Base-by-base conservation (phyloP, 1,284 basidiomycete genomes). In the Irpex lacteus region DNA sequence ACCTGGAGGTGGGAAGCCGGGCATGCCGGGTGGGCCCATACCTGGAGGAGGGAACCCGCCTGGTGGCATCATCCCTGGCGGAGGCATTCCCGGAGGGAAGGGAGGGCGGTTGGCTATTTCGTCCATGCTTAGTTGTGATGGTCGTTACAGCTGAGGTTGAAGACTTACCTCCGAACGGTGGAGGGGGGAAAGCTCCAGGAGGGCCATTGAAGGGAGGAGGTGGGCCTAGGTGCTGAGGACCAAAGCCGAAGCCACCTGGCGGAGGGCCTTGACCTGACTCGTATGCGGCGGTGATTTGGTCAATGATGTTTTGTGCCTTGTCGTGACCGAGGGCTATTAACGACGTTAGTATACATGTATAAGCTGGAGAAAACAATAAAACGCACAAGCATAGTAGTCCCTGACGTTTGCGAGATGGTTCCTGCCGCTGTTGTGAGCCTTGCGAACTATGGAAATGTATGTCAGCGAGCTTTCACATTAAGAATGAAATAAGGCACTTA, bases 331-430 rank as follows among this genome's bases (percentile, higher is more conserved):
- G 86, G 3, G 93, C 95, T 96, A 69, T 34, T 26, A 47, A 34
- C 32, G 32, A 19, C 54, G 65, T 0, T 19, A 74, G 61, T 66
- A 59, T 60, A 62, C 58, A 44, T 34, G 26, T 11, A 13, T 62
- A 26, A 55, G 26, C 9, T 0, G 57, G 6, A 54, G 3, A 15
- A 49, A 63, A 6, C 13, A 8, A 50, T 11, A 1, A n/a, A 9
- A 74, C 91, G 67, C 69, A 95, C 93, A 95, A 36, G 95, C 93
- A 79, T 98, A 99, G 77, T 98, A 99, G 72, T 99, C 97, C 68
- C 95, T 84, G 66, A 99, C 97, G 74, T 99, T 99, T 60, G 94
- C 85, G 52, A 98, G 84, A 75, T 99, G 97, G 78, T 99, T 99
- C 65, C 96, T 85, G 66, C 97, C 97, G 68, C 90, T 95, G 79